A percentile compares a stretch with the other conserved stretches of the same genome.
phyloP scores from a whole-genome alignment of 176 grass and related monocot species.

The Cenchrus fungigraminus region DNA sequence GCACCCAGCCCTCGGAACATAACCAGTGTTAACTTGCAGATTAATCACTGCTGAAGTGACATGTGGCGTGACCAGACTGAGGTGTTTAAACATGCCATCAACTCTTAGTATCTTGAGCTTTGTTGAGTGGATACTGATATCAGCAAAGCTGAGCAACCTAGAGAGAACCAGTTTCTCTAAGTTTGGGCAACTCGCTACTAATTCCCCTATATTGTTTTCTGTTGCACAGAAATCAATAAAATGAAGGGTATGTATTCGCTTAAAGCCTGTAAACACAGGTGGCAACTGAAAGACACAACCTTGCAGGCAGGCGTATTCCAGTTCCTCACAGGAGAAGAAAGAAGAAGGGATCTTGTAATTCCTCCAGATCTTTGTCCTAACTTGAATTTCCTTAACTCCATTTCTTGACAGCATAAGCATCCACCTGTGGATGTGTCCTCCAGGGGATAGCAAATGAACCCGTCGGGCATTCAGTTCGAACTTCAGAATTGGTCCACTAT shows the following conservation, averaged over 20 bases:
- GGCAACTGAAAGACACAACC: constrained; percentile 23
- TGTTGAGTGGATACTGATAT: constrained; percentile 53
- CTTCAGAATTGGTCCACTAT: constrained; percentile 51
- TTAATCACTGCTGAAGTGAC: constrained; percentile 19
- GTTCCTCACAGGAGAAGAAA: constrained; percentile 41
- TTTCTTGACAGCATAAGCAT: constrained; percentile 66
- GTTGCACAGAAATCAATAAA: constrained; percentile 19
- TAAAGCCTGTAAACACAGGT: constrained; percentile 42
- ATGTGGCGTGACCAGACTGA: constrained; percentile 46
- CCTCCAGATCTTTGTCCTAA: background rate
- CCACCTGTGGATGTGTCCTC: constrained; percentile 49
- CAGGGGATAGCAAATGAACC: constrained; percentile 21
- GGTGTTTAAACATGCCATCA: constrained; percentile 39
- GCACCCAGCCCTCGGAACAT: constrained; percentile 2
- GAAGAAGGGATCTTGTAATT: constrained; percentile 41
- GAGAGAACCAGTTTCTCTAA: constrained; percentile 45
- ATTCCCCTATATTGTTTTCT: constrained; percentile 42
- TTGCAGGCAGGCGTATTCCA: constrained; percentile 35
- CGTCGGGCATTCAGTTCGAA: constrained; percentile 29
- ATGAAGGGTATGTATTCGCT: constrained; percentile 39
- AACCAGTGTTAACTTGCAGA: background rate
- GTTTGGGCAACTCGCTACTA: constrained; percentile 47
- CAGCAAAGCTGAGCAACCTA: background rate
- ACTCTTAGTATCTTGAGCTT: constrained; percentile 46
- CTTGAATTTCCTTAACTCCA: constrained; percentile 32